A percentile compares a stretch with the other conserved stretches of the same genome.
phyloP scores from a whole-genome alignment of 169 alveolate species.

The Eimeria acervulina region DNA sequence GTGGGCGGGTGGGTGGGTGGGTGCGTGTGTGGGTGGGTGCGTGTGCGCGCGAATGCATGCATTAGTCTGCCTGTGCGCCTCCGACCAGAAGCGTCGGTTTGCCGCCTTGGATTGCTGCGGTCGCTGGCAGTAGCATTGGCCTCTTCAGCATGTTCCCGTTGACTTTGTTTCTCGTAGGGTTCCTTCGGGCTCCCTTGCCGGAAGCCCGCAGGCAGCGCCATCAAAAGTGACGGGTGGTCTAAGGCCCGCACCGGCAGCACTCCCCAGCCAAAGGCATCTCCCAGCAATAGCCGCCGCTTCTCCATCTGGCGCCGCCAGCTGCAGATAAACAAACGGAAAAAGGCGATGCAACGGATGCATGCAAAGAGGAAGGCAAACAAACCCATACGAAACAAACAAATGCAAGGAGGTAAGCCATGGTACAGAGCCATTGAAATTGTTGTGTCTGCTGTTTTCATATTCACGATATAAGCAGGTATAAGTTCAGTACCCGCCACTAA shows the following conservation, averaged over 20 bases:
- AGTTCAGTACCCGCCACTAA: neutral
- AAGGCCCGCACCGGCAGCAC: conserved; percentile 94
- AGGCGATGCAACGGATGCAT: neutral
- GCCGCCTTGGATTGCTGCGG: conserved; percentile 44
- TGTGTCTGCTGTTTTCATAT: neutral
- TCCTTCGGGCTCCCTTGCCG: conserved; percentile 89
- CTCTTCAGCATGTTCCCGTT: conserved; percentile 27
- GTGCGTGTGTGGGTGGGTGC: neutral
- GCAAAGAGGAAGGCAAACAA: neutral
- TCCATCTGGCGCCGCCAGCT: conserved; percentile 73
- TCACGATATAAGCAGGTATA: neutral
- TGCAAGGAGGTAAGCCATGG: neutral
- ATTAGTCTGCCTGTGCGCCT: neutral
- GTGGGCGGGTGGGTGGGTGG: too few species aligned
- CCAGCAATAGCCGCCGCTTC: conserved; percentile 53
- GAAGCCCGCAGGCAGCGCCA: conserved; percentile 95
- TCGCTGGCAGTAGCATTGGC: conserved; percentile 10
- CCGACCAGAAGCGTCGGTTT: conserved; percentile 35
- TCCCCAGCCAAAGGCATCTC: conserved; percentile 93
- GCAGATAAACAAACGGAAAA: neutral
- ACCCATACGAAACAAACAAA: neutral
- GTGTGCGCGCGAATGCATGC: neutral
- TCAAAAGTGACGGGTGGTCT: conserved; percentile 91
- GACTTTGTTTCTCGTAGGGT: conserved; percentile 86
- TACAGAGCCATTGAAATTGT: neutral